Conservation (phyloP, 352 stramenopile species). For the Globisporangium cylindrosporum region DNA sequence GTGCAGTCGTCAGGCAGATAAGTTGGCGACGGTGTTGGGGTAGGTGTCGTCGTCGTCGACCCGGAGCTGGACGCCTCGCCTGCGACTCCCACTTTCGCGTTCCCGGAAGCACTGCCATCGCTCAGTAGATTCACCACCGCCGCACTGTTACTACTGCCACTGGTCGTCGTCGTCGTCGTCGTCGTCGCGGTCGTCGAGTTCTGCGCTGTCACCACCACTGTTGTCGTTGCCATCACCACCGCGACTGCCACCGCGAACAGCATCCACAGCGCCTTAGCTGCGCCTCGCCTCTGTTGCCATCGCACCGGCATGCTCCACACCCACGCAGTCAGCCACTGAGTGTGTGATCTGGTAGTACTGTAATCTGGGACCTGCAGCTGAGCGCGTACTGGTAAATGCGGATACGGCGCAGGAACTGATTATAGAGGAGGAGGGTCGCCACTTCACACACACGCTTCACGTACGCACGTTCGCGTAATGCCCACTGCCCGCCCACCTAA, state of each 20-base stretch:
- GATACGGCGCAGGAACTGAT: background rate
- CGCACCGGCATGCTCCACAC: conserved; percentile 7
- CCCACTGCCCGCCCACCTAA: background rate
- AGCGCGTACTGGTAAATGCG: background rate
- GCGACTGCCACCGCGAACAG: background rate
- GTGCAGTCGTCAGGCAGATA: conserved; percentile 55
- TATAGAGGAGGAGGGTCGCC: background rate
- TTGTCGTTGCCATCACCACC: background rate
- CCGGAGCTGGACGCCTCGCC: conserved; percentile 6
- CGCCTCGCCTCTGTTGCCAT: conserved; percentile 5
- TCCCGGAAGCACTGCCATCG: background rate
- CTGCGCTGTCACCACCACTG: background rate
- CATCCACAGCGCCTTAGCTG: conserved; percentile 5
- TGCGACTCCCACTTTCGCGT: conserved; percentile 6
- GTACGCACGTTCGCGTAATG: background rate
- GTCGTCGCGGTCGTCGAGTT: background rate
- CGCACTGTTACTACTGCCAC: background rate
- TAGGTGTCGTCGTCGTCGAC: conserved; percentile 10
- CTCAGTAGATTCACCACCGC: background rate
- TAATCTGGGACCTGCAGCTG: background rate
- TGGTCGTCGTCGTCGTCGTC: background rate
- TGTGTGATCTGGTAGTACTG: background rate
- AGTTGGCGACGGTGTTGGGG: conserved; percentile 11
- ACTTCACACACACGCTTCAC: background rate
- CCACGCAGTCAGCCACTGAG: background rate